phyloP scores from a whole-genome alignment of 768 basidiomycete species.

The Tricholoma flavovirens region DNA sequence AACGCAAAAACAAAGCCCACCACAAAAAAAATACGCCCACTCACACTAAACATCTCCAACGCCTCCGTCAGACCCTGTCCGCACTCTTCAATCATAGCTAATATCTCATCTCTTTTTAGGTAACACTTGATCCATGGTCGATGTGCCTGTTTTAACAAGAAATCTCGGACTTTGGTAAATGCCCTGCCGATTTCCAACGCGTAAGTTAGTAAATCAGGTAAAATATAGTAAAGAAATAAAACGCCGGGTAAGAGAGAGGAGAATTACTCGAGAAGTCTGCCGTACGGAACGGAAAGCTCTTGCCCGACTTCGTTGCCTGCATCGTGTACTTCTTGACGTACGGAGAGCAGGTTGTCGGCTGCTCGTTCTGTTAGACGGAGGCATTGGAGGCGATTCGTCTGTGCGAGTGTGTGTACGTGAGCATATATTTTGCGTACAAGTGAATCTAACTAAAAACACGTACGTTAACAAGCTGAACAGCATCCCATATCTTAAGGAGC shows the following conservation, averaged over 20 bases:
- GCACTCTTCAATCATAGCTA: constrained; percentile 45
- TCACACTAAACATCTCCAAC: constrained; percentile 3
- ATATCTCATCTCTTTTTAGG: constrained; percentile 67
- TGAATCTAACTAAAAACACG: constrained; percentile 17
- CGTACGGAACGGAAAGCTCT: constrained; percentile 47
- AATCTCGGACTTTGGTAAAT: constrained; percentile 37
- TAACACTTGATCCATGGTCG: constrained; percentile 77
- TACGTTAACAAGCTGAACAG: constrained; percentile 56
- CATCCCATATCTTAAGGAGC: constrained; percentile 60
- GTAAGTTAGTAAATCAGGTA: too few species aligned
- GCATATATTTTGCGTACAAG: not conserved
- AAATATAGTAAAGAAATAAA: not conserved
- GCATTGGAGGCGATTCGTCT: constrained; percentile 67
- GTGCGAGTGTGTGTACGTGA: not conserved
- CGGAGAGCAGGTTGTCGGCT: constrained; percentile 56
- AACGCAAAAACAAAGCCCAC: not conserved
- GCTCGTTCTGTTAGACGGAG: constrained; percentile 70
- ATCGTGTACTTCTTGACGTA: constrained; percentile 54
- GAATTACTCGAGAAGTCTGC: constrained; percentile 43
- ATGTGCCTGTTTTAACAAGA: constrained; percentile 54
- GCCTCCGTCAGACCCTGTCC: constrained; percentile 31
- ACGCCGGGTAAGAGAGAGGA: not conserved
- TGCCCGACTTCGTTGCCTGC: constrained; percentile 46
- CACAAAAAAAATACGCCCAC: not conserved
- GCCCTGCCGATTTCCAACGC: constrained; percentile 20